phyloP scores from a whole-genome alignment of 345 rosid genomes.

The Rhizophora mangle region DNA sequence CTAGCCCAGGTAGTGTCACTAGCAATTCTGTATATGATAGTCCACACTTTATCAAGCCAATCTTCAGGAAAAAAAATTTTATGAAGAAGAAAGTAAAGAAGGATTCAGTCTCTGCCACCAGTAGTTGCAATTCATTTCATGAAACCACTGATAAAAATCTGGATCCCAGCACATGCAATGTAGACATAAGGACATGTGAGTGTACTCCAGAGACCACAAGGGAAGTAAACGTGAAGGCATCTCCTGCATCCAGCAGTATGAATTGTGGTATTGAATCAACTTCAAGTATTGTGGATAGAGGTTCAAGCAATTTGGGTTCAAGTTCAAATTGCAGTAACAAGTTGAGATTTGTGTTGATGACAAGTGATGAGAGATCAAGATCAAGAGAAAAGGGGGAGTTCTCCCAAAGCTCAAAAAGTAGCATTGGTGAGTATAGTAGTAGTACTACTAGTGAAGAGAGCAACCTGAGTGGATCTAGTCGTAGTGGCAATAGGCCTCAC shows the following conservation, averaged over 20 bases:
- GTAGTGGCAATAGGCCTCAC: conserved; percentile 62
- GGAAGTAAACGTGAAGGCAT: conserved; percentile 37
- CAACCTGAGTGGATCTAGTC: conserved; percentile 49
- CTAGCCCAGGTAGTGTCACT: conserved; percentile 15
- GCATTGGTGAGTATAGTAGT: conserved; percentile 68
- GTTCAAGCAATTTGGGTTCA: conserved; percentile 32
- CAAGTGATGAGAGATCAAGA: conserved; percentile 48
- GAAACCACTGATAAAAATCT: conserved; percentile 26
- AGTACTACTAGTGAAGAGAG: conserved; percentile 59
- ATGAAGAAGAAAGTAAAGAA: conserved; percentile 51
- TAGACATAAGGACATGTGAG: conserved; percentile 20
- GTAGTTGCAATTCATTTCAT: conserved; percentile 29
- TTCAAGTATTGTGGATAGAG: conserved; percentile 30
- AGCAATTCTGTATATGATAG: conserved; percentile 30
- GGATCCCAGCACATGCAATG: conserved; percentile 35
- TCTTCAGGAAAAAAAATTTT: conserved; percentile 52
- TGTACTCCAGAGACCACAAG: conserved; percentile 20
- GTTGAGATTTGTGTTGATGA: conserved; percentile 30
- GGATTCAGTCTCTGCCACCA: conserved; percentile 28
- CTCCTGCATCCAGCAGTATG: conserved; percentile 35
- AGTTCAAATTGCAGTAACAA: conserved; percentile 28
- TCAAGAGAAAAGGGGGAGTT: conserved; percentile 61
- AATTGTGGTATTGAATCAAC: conserved; percentile 37
- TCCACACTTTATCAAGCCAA: conserved; percentile 44
- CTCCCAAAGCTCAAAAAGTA: conserved; percentile 81